Base-by-base conservation (phyloP, 352 stramenopile species). In the Globisporangium alternatum region DNA sequence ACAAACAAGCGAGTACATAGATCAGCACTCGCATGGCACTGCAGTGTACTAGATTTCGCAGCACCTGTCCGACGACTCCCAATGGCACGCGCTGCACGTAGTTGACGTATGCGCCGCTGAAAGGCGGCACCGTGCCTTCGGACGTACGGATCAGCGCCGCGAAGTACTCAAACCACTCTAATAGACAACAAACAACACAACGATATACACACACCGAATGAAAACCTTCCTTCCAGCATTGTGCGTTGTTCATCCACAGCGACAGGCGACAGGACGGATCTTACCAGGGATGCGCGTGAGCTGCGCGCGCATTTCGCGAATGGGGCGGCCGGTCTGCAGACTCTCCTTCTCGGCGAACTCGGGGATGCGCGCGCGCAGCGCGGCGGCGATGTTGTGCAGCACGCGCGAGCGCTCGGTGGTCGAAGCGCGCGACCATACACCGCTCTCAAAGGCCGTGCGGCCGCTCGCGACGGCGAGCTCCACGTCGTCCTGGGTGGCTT, bases 111-210 rank as follows among this genome's bases (percentile, higher is more conserved):
- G 68, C 17, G 10, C 75, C 77, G 30, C 67, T 78, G 61, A 93
- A 93, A 3, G 81, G 81, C 37, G 81, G 76, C 19, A 89, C 73
- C 12, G 75, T 73, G n/a, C 81, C 85, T 63, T 93, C 83, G 30
- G 76, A 67, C 25, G 80, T 91, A 15, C 86, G 69, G 19, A 86
- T 75, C n/a, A 95, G 65, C 25, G 81, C 76, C 35, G 80, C 77
- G 68, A 93, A 94, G 59, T 95, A 94, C 72, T 93, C 83, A 56
- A 93, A 88, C 85, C 86, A 94, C 66, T 95, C 86, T 72, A 60
- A 28, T 28, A 28, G 25, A 28, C 25, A 28, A 12, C 22, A 44
- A 41, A 33, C 21, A 1, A 51, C n/a, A 51, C 7, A 51, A 19
- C n/a, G 15, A 47, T 52, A 47, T 30, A 12, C 17, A 43, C n/a